Evolutionary conservation across 768 basidiomycete genomes (phyloP), one percentile per base, ranked within the genome.

Genomic region (Solioccasus polychromus): DNA sequence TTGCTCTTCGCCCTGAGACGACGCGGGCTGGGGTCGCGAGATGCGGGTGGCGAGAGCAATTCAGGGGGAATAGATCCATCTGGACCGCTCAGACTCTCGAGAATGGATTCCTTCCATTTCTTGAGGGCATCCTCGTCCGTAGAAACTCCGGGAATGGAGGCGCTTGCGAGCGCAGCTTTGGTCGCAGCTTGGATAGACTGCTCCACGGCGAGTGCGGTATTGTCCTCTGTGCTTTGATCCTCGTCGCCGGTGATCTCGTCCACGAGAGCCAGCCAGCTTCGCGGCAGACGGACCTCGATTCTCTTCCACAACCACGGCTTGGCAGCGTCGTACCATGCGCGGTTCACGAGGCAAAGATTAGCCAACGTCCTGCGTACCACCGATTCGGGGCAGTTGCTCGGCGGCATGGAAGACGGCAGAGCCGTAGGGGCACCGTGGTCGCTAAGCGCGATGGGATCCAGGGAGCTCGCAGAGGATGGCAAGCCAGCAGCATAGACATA

Each of bases 241-340:
- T 85, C 85, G 15, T 80, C 82, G 65, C 84, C 87, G 2, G 83
- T 76, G 26, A 93, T 79, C 55, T 88, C 82, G 34, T 90, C 87
- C 14, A 92, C 77, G 34, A 93, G 74, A 9, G 86, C 72, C 12
- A 93, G 79, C 88, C 90, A 93, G 52, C 78, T 82, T n/a, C 83
- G 78, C 9, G 90, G 90, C 5, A 92, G 77, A 5, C 88, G 79
- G 40, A 93, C 84, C 62, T 92, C 90, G 51, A 92, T 71, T 48
- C 82, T 82, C 47, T 78, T 79, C 89, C 90, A 93, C 5, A 93
- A 70, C 87, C 85, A 92, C 0, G 89, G 89, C 54, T 84, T 85
- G n/a, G 90, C 87, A 1, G 88, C 90, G 23, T 80, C 77, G 59
- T 82, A 80, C 85, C 87, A 92, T 3, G 80, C 74, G 57, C 73